Evolutionary conservation across 345 rosid genomes (phyloP), one percentile per base, ranked within the genome.

Genomic region (Kernera saxatilis): DNA sequence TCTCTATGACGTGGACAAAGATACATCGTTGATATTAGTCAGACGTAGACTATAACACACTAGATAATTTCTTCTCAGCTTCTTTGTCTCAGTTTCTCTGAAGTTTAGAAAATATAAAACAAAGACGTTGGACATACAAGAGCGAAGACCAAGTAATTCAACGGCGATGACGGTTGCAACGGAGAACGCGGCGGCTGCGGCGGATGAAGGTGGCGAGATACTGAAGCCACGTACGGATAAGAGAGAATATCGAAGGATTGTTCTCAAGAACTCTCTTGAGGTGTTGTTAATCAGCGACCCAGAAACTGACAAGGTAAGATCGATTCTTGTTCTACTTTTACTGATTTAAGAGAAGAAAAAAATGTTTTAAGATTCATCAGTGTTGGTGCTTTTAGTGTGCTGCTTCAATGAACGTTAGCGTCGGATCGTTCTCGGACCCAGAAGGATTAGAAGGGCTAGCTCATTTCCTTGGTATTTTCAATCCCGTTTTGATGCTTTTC

Each of bases 401-500:
- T 68, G 97, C 97, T 70, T 86, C 89, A 2, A 93, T 93, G 98
- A 53, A 81, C 41, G 98, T 93, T 64, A 59, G 81, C 30, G 87
- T 93, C 5, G 98, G 98, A 43, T 73, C 85, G 30, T 90, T 86
- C 77, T 74, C 82, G 36, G 91, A 93, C 75, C 96, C 98, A 0
- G 84, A 41, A 19, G 96, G 96, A 58, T 82, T 93, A 2, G 92
- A 88, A 53, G 98, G 98, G 43, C 88, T 93, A n/a, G 96, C 98
- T 36, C 97, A 93, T 80, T 93, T 93, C 69, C 94, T 93, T 1
- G 98, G 98, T 90, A 81, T 33, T 10, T 22, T 21, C 53, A n/a
- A 6, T 40, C 22, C 2, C 14, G n/a, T 21, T 8, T 5, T 17
- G 21, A 45, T 37, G 4, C 19, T 1, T 14, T 21, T 43, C 18